Evolutionary conservation across 2,329 filamentous ascomycete species (phyloP).

Genomic region (Apiospora malaysiana): DNA sequence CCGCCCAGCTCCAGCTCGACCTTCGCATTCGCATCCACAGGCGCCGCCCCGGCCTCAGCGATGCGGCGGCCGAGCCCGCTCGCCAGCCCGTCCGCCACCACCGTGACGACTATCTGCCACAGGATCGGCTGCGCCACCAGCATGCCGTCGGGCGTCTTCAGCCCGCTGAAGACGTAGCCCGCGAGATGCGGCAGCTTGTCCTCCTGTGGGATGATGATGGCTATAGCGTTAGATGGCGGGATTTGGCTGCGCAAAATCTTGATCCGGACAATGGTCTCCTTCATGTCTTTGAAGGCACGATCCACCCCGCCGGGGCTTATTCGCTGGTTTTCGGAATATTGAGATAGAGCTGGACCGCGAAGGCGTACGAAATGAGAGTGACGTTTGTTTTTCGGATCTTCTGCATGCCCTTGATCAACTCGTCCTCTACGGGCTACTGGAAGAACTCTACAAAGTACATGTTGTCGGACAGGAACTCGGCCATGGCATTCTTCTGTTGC

Average conservation of each 20-base stretch:
- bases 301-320: neutral
- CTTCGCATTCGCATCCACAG: neutral
- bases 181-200: neutral
- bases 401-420: neutral
- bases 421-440: neutral
- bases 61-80: neutral
- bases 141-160: neutral
- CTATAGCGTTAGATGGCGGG: neutral
- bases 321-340: neutral
- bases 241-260: neutral
- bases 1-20: neutral
- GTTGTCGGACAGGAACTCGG: neutral
- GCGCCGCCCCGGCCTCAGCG: neutral
- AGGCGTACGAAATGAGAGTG: neutral
- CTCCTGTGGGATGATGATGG: neutral
- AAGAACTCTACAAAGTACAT: neutral
- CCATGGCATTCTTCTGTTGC: neutral
- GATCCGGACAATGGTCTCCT: neutral
- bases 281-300: neutral
- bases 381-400: neutral
- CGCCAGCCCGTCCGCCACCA: neutral
- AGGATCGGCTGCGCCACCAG: neutral
- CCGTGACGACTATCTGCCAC: neutral
- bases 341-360: neutral
- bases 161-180: neutral